Base-by-base conservation (phyloP, 345 rosid genomes). In the Cardiospermum halicacabum region DNA sequence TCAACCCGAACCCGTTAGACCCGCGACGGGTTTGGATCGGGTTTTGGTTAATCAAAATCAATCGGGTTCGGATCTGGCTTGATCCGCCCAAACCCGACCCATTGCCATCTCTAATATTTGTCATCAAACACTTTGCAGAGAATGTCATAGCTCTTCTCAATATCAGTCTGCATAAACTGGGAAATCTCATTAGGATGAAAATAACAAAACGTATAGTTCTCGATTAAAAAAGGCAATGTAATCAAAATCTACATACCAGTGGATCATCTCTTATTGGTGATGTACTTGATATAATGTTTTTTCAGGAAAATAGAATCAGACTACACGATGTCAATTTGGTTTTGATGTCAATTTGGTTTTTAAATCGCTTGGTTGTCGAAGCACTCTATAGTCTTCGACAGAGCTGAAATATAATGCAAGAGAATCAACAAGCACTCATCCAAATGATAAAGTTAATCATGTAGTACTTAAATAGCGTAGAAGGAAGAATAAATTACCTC, bases 81-180 rank as follows among this genome's bases (percentile, higher is more conserved):
- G n/a, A n/a, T n/a, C n/a, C n/a, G n/a, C n/a, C n/a, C n/a, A n/a
- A n/a, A n/a, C n/a, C n/a, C n/a, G n/a, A n/a, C n/a, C n/a, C n/a
- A n/a, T n/a, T n/a, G n/a, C n/a, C n/a, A n/a, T n/a, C n/a, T n/a
- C n/a, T n/a, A n/a, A n/a, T n/a, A n/a, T 74, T 89, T 87, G 13
- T 67, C 64, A 73, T 82, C 87, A 78, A 91, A 83, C 40, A 84
- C 81, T 80, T 84, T 91, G 91, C 97, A 94, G 51, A 91, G 96
- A 81, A 94, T 91, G 71, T 89, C 96, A 68, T 91, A 91, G 58
- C 73, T 88, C 31, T 59, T 81, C 37, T 74, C 80, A 48, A 63
- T 65, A 63, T 76, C 76, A 53, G 62, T 58, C 96, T 92, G 83
- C 57, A 56, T 42, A 69, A 70, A 58, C 0, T 43, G 26, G 56